These are phyloP conservation scores for Seiridium cupressi DNA, from an alignment of 2,329 filamentous ascomycete genomes.

Conservation along the genomic window DNA sequence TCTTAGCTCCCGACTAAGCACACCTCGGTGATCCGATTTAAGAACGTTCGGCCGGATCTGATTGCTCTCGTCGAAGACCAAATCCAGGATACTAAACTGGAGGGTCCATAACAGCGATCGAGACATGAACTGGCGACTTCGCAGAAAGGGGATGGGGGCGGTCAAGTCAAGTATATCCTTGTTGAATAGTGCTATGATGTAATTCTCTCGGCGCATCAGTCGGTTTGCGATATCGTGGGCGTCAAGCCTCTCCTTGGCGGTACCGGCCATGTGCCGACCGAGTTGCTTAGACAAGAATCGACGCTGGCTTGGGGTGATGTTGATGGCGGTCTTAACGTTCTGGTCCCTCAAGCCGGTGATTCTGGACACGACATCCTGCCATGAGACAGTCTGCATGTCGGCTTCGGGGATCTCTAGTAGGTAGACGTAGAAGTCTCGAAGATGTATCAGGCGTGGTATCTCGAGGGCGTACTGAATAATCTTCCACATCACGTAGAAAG, in stretches of 20 bases:
- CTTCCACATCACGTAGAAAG: conserved; percentile 82
- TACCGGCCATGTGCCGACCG: conserved; percentile 72
- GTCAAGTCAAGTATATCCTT: conserved; percentile 91
- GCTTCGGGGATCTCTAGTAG: conserved; percentile 77
- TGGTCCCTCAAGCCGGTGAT: conserved; percentile 82
- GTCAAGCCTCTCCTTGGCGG: conserved; percentile 91
- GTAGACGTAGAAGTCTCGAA: conserved; percentile 83
- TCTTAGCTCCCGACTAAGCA: conserved; percentile 75
- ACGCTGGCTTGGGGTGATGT: conserved; percentile 49
- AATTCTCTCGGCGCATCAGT: conserved; percentile 95
- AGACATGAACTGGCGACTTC: conserved; percentile 79
- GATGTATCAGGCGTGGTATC: conserved; percentile 68
- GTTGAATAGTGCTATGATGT: conserved; percentile 94
- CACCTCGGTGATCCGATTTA: conserved; percentile 74
- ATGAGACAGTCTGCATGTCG: conserved; percentile 92
- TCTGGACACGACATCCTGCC: conserved; percentile 85
- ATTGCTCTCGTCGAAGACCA: conserved; percentile 86
- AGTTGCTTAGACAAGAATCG: conserved; percentile 41
- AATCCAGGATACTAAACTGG: conserved; percentile 85
- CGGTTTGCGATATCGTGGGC: conserved; percentile 97
- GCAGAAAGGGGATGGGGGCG: conserved; percentile 79
- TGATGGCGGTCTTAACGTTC: conserved; percentile 74
- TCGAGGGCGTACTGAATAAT: conserved; percentile 72
- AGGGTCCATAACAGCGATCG: conserved; percentile 90
- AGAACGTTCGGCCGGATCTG: conserved; percentile 86